Evolutionary conservation across 78 protist genomes (phyloP), one percentile per base, ranked within the genome.

Genomic region (Cyanophora paradoxa): DNA sequence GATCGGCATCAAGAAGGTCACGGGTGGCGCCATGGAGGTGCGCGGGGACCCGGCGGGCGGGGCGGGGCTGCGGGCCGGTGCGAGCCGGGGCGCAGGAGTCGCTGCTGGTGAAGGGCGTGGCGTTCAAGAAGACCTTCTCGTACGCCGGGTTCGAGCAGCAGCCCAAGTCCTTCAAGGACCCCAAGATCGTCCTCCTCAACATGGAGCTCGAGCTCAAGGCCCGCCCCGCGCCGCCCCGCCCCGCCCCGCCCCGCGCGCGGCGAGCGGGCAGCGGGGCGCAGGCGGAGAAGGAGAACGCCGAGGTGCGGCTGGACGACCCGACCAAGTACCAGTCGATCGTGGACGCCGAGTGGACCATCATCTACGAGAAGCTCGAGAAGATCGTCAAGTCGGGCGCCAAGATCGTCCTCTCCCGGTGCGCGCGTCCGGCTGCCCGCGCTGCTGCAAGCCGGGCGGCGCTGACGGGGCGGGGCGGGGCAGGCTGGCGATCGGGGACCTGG

Each of bases 101-200:
- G n/a, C 20, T 78, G 46, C 85, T 96, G 30, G 90, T 98, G 40
- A 78, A 89, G 17, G 99, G 99, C 30, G 99, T 97, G n/a, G 99
- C 99, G 3, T 98, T 98, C 91, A 94, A 97, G 92, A 89, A 95
- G 87, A 94, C 99, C 20, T 98, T 98, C 69, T 87, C 96, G 54
- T 52, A 94, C 66, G 99, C 99, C 7, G 99, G 99, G 50, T 96
- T 96, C 78, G 99, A 97, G 81, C 98, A 95, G 88, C 98, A 94
- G 88, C 98, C 98, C 71, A 98, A 98, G 86, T 1, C 24, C 26
- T 92, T 97, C 85, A 56, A 19, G 34, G 41, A 84, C 56, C 99
- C 99, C 30, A 92, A 87, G 74, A 83, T 98, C 52, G 37, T 84
- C 46, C 70, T 89, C 61, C 88, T 98, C 46, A 98, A 98, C 82